Base-by-base conservation (phyloP, 768 basidiomycete species). In the Suillus subaureus region DNA sequence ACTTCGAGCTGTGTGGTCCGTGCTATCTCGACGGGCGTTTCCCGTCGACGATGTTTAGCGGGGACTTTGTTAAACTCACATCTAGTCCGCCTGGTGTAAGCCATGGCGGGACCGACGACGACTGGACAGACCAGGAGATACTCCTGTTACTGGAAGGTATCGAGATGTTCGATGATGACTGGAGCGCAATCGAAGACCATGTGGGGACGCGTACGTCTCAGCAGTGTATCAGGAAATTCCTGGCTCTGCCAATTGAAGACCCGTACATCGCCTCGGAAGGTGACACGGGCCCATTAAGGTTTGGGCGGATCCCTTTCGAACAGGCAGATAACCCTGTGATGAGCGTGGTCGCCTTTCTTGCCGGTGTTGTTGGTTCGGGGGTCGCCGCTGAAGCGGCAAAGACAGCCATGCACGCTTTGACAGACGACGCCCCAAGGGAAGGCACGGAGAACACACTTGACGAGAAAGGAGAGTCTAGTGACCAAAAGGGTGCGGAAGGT, bases 161-260 rank as follows among this genome's bases (percentile, higher is more conserved):
- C 51, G 97, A 99, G 78, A 97, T 99, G 94, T 94, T 89, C 75
- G 95, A 97, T 69, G 97, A 99, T 72, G 97, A 98, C 72, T 99
- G 97, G 97, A 88, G 88, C 26, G 85, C 87, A 58, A 89, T 99
- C 68, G 91, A 96, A 69, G 93, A 95, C 70, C 96, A 99, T 74
- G 96, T 99, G 56, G 92, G 91, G 15, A 93, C 95, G 31, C 84
- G 97, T 52, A 89, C 90, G 3, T 90, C 94, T 28, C 96, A 99
- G 72, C 94, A 97, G 76, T 99, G 97, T 75, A 91, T 99, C 70
- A 89, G 91, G 70, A 93, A 95, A 74, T 99, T 99, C 86, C 82
- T 99, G 54, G 91, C 94, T 74, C 79, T 99, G 39, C 97, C 97
- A 1, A 99, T 99, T 71, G 97, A 99, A 77, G 97, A 99, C 71